These are phyloP conservation scores for Cajanus cajan DNA, from an alignment of 306 rosid species.

Conservation along the genomic window DNA sequence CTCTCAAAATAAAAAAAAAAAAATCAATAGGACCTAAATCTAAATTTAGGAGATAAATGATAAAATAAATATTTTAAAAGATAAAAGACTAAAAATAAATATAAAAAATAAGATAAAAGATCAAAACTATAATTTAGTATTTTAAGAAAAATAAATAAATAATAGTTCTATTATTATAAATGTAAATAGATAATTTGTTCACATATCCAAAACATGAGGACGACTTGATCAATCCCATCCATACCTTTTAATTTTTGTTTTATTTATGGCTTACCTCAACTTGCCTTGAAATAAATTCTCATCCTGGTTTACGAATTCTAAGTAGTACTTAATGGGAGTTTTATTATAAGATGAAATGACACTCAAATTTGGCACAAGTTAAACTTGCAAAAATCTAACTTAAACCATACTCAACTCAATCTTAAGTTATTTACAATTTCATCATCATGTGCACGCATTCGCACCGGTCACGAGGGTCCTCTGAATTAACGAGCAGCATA, in stretches of 20 bases:
- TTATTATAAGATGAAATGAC: background rate
- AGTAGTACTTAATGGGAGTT: background rate
- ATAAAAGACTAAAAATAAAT: too few species aligned
- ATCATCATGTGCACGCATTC: conserved; percentile 32
- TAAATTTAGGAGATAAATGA: too few species aligned
- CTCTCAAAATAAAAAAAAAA: too few species aligned
- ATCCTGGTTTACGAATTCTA: background rate
- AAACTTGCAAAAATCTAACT: conserved; percentile 25
- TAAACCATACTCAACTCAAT: conserved; percentile 39
- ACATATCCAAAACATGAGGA: background rate
- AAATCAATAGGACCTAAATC: too few species aligned
- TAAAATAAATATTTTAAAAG: too few species aligned
- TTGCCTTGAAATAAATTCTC: background rate
- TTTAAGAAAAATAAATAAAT: too few species aligned
- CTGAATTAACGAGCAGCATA: background rate
- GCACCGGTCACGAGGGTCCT: conserved; percentile 36
- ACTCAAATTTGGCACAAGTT: background rate
- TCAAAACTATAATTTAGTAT: too few species aligned
- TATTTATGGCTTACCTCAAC: background rate
- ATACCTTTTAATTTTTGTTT: background rate
- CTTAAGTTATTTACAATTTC: background rate
- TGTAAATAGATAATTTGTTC: background rate
- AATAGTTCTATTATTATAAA: too few species aligned
- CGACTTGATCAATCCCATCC: background rate
- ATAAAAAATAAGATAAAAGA: too few species aligned